Base-by-base conservation (phyloP, 495 filamentous ascomycete species). In the Clavariopsis aquatica region DNA sequence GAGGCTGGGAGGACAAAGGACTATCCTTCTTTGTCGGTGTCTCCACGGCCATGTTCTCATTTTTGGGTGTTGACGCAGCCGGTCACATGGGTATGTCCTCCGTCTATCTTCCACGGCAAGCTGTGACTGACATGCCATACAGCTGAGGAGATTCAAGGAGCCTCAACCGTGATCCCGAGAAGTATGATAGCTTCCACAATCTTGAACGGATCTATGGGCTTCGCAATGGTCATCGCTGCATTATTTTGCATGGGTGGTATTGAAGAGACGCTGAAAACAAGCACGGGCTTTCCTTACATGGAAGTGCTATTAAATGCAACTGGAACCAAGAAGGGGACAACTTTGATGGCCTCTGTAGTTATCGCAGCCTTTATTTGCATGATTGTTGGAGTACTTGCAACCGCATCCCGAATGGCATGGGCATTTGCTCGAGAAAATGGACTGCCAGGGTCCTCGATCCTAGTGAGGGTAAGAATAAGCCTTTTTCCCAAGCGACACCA, bases 201-300 rank as follows among this genome's bases (percentile, higher is more conserved):
- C 3, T 15, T 68, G 24, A 76, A 74, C 57, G 71, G 73, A 15
- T 47, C 61, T n/a, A 26, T 73, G 13, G 71, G 71, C 4, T 61
- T 75, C 52, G 60, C 23, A 1, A 43, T 68, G 65, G 12, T 69
- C 13, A 29, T 73, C 28, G 31, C 41, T 13, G 49, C 46, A 8
- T 29, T 71, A 13, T 63, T 47, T 29, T 34, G 54, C 26, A 12
- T 84, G 12, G 81, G 80, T 2, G 77, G 85, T 41, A 63, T 84
- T 31, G 72, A 71, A n/a, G 9, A 23, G 5, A 58, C 64, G 1
- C 43, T 71, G 24, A 59, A 5, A 2, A 78, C 13, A 56, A 60
- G 61, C 47, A 81, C 80, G 0, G 72, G 71, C 0, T 66, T 62
- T 22, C 60, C 64, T 0, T 58, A 57, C 46, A 62, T 69, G 43